phyloP scores from a whole-genome alignment of 441 rosid genomes.

The Adansonia rubrostipa region DNA sequence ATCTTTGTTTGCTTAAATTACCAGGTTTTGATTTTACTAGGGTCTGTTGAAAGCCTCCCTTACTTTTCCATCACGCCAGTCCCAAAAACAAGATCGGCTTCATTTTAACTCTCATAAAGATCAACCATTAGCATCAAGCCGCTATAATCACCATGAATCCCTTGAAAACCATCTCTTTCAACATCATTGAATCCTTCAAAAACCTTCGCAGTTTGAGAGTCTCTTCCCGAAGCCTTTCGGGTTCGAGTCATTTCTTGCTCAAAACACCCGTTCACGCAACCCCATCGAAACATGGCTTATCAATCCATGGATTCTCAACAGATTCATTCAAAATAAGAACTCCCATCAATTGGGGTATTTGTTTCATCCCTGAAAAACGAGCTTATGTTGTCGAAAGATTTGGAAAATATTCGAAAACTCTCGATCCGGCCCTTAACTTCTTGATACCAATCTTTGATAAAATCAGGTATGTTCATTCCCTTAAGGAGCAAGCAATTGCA shows the following conservation, averaged over 20 bases:
- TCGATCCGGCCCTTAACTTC: conserved; percentile 28
- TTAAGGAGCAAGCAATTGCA: conserved; percentile 36
- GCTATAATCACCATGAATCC: neutral
- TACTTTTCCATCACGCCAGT: neutral
- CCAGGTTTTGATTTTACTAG: neutral
- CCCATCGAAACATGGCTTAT: neutral
- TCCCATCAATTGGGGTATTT: conserved; percentile 36
- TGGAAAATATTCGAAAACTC: conserved; percentile 35
- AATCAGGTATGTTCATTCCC: conserved; percentile 33
- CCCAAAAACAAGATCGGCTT: neutral
- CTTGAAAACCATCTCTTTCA: neutral
- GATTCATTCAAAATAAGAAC: conserved; percentile 23
- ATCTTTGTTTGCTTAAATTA: too few species aligned
- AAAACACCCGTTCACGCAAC: neutral
- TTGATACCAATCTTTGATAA: conserved; percentile 9
- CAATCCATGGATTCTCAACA: neutral
- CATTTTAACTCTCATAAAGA: neutral
- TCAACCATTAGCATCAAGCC: neutral
- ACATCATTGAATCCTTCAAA: neutral
- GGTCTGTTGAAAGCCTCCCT: neutral
- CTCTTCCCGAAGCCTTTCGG: neutral
- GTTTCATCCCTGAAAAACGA: conserved; percentile 36
- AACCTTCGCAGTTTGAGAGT: neutral
- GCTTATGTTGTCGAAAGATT: conserved; percentile 39
- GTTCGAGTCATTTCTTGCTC: neutral